A percentile compares a stretch with the other conserved stretches of the same genome.
phyloP scores from a whole-genome alignment of 1,139 yeast species.

The Candida labiduridarum region DNA sequence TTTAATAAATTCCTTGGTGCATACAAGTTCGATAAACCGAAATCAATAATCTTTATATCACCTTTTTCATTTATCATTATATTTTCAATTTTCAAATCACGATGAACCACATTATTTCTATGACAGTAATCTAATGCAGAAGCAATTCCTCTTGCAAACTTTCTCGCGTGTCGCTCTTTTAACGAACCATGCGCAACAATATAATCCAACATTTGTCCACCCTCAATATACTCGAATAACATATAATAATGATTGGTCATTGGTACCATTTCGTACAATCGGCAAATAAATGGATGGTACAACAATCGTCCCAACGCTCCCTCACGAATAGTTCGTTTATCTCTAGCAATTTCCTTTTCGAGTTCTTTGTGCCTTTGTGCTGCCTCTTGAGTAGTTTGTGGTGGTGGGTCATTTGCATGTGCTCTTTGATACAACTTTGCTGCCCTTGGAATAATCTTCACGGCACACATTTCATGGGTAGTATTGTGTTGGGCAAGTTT shows the following conservation, averaged over 20 bases:
- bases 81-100: constrained; percentile 95
- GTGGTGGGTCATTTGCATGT: constrained; percentile 70
- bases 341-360: constrained; percentile 89
- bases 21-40: constrained; percentile 89
- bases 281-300: constrained; percentile 90
- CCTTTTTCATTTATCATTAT: constrained; percentile 93
- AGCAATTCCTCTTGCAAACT: constrained; percentile 95
- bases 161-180: constrained; percentile 91
- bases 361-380: constrained; percentile 69
- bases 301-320: constrained; percentile 90
- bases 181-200: constrained; percentile 95
- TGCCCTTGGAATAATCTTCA: constrained; percentile 80
- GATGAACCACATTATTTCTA: constrained; percentile 89
- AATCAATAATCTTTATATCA: constrained; percentile 92
- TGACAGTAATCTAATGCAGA: constrained; percentile 94
- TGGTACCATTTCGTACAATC: constrained; percentile 90
- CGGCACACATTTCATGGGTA: constrained; percentile 85
- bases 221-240: constrained; percentile 95
- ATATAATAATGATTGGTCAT: constrained; percentile 97
- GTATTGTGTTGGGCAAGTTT: constrained; percentile 85
- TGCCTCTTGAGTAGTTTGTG: constrained; percentile 57
- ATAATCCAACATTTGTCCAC: constrained; percentile 97
- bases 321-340: constrained; percentile 89
- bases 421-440: constrained; percentile 77
- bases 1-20: constrained; percentile 72